phyloP scores from a whole-genome alignment of 1,284 basidiomycete genomes.

The Mycena sp. region DNA sequence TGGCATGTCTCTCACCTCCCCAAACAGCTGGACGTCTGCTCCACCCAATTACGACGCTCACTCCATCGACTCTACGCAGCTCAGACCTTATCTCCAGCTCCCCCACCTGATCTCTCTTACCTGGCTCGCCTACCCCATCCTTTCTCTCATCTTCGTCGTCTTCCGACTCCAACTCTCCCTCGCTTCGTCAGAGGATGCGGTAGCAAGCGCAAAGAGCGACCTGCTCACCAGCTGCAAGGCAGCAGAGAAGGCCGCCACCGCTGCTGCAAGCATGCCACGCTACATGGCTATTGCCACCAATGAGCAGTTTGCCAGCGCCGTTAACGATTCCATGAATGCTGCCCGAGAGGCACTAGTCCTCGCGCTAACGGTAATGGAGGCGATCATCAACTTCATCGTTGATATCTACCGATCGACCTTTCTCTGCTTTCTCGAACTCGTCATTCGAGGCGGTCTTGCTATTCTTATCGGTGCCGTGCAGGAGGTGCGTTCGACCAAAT shows the following conservation, averaged over 20 bases:
- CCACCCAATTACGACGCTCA: conserved; percentile 30
- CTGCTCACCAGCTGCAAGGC: conserved; percentile 84
- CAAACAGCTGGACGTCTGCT: conserved; percentile 17
- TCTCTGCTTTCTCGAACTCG: conserved; percentile 63
- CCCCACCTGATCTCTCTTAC: conserved; percentile 84
- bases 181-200: conserved; percentile 70
- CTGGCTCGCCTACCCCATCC: conserved; percentile 85
- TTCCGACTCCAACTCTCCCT: conserved; percentile 83
- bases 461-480: conserved; percentile 85
- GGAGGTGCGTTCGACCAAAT: conserved; percentile 62
- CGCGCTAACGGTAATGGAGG: conserved; percentile 84
- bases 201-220: conserved; percentile 75
- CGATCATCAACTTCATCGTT: conserved; percentile 90
- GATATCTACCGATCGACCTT: conserved; percentile 69
- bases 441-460: conserved; percentile 83
- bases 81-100: conserved; percentile 86
- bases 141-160: conserved; percentile 88
- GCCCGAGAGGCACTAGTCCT: conserved; percentile 79
- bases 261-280: conserved; percentile 86
- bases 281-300: conserved; percentile 90
- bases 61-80: conserved; percentile 34
- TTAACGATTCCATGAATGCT: conserved; percentile 82
- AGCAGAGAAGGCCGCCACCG: conserved; percentile 84
- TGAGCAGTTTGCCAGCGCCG: conserved; percentile 76
- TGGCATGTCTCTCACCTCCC: conserved; percentile 19